Percentiles rank a stretch among this genome's conserved stretches.
These are phyloP conservation scores for Tulasnella sp. DNA, from an alignment of 768 basidiomycete species.

Conservation along the genomic window DNA sequence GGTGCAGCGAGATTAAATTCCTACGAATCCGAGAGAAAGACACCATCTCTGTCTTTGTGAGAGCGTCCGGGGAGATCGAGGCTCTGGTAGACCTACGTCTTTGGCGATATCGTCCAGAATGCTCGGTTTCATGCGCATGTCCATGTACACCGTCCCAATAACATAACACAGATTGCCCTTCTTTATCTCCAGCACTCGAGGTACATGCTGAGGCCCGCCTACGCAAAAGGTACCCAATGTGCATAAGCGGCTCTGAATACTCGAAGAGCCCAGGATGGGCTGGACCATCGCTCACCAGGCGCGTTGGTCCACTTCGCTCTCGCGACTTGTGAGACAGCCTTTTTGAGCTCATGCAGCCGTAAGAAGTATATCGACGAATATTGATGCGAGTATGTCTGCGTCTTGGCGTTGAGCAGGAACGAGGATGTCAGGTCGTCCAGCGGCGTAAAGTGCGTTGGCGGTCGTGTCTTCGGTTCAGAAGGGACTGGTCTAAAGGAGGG, in stretches of 20 bases:
- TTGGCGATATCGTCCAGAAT: constrained; percentile 91
- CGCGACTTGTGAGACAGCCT: constrained; percentile 40
- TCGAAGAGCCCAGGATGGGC: not conserved
- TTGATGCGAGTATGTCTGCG: constrained; percentile 51
- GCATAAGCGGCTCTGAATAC: not conserved
- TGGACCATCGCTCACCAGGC: constrained; percentile 23
- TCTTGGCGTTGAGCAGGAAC: constrained; percentile 34
- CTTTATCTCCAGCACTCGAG: constrained; percentile 75
- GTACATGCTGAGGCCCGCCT: constrained; percentile 63
- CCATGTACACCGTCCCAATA: constrained; percentile 93
- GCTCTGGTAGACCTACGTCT: constrained; percentile 50
- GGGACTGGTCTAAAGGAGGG: constrained; percentile 6
- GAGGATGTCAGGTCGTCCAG: constrained; percentile 15
- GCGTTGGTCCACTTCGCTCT: constrained; percentile 38
- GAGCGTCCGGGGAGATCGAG: not conserved
- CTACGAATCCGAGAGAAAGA: constrained; percentile 31
- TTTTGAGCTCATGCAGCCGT: constrained; percentile 39
- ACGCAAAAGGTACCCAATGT: not conserved
- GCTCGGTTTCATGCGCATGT: constrained; percentile 98
- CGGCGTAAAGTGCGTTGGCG: not conserved
- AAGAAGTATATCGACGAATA: constrained; percentile 66
- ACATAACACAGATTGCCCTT: constrained; percentile 82
- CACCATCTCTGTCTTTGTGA: not conserved
- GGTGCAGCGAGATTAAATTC: constrained; percentile 83
- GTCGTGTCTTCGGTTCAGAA: not conserved